Evolutionary conservation across 305 asterid species (phyloP).

Genomic region (Fraxinus nigra): DNA sequence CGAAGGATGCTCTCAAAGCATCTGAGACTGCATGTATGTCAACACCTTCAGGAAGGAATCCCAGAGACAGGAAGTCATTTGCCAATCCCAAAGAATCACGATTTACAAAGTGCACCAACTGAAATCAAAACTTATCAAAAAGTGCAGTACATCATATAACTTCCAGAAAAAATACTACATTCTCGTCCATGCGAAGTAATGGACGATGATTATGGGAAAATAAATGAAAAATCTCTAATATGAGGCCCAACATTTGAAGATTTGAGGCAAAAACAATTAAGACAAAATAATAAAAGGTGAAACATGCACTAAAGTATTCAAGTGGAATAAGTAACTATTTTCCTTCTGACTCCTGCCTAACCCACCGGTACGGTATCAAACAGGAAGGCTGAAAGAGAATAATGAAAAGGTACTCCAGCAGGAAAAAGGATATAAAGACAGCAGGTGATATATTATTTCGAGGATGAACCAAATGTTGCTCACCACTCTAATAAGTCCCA

Average conservation of each 20-base stretch:
- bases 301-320: neutral
- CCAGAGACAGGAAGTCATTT: constrained; percentile 87
- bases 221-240: neutral
- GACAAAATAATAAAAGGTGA: neutral
- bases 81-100: constrained; percentile 93
- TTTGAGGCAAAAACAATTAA: neutral
- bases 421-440: neutral
- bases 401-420: neutral
- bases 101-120: constrained; percentile 97
- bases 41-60: constrained; percentile 89
- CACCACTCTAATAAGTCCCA: constrained; percentile 95
- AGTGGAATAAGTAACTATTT: neutral
- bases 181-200: neutral
- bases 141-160: neutral
- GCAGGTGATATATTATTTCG: neutral
- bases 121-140: constrained; percentile 20
- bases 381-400: neutral
- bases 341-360: neutral
- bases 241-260: neutral
- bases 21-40: constrained; percentile 75
- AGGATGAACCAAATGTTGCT: constrained; percentile 22
- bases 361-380: neutral
- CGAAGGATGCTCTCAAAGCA: constrained; percentile 78
- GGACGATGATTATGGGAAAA: neutral
- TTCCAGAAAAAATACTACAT: neutral